Evolutionary conservation across 2,329 filamentous ascomycete species (phyloP), one percentile per base, ranked within the genome.

Genomic region (Paecilomyces niveus): DNA sequence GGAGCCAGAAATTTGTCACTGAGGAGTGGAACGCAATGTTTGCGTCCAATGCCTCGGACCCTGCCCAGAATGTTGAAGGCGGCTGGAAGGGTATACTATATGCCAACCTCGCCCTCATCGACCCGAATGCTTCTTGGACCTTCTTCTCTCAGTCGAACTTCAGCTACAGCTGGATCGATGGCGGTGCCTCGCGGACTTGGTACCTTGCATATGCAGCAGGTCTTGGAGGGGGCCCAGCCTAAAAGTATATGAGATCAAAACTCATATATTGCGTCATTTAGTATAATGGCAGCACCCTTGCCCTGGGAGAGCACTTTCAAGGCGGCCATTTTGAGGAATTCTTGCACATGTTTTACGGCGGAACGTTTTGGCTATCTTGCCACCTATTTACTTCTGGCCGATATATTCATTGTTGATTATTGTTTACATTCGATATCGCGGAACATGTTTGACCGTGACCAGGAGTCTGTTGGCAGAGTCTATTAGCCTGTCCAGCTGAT

Each of bases 51-150:
- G 82, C 88, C 9, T 84, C 84, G 1, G 83, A 89, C 57, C 77
- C 76, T 1, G 78, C 76, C 1, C 63, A 68, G 3, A 72, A 78
- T 0, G 85, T 92, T 4, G 74, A 78, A 7, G 89, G 89, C 51
- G 90, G 90, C 0, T 97, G 94, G 94, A 89, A 85, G 70, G 90
- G 93, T 0, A 85, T 97, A 18, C 73, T 97, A 35, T 90, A 88
- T 67, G 90, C 86, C 22, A 97, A 95, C 71, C 81, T 90, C 51
- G 92, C 90, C 0, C 85, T 92, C 7, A 79, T 92, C 49, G 84
- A 96, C 69, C 85, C 93, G 0, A 74, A 72, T 56, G 76, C 82
- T 6, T 85, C 89, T 22, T 97, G 85, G 80, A 71, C 81, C 0
- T 96, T 93, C 73, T 97, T 99, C 71, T 81, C 80, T 0, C 78